These are phyloP conservation scores for Piloderma croceum DNA, from an alignment of 768 basidiomycete species.

Conservation along the genomic window DNA sequence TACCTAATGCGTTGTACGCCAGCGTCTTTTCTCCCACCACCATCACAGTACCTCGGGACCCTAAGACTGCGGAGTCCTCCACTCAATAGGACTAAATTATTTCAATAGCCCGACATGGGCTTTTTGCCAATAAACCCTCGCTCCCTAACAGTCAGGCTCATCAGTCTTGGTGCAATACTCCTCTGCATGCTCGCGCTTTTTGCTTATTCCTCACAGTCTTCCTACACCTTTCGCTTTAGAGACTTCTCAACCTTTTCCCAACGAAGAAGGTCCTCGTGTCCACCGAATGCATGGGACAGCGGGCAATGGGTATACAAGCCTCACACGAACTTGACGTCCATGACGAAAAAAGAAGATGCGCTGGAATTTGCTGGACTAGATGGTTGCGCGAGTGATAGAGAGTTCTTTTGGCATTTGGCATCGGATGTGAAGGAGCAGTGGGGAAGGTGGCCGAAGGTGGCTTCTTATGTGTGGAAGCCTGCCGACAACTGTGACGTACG, in stretches of 20 bases:
- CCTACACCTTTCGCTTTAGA: too few species aligned
- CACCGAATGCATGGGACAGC: slow-evolving; percentile 29
- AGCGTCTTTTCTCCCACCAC: too few species aligned
- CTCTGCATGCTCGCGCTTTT: slow-evolving; percentile 24
- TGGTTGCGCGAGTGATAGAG: slow-evolving; percentile 59
- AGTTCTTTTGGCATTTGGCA: slow-evolving; percentile 60
- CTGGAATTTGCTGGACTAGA: slow-evolving; percentile 50
- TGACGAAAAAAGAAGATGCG: slow-evolving; percentile 39
- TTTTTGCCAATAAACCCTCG: slow-evolving; percentile 23
- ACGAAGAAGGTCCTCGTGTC: slow-evolving; percentile 25
- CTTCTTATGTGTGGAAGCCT: slow-evolving; percentile 51
- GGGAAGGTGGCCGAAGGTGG: slow-evolving; percentile 48
- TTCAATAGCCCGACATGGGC: too few species aligned
- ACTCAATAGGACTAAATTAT: too few species aligned
- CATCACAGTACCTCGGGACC: too few species aligned
- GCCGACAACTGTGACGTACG: slow-evolving; percentile 38
- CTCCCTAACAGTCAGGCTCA: slow-evolving; percentile 16
- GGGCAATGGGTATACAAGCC: slow-evolving; percentile 40
- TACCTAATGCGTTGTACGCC: too few species aligned
- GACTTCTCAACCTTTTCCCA: slow-evolving; percentile 22
- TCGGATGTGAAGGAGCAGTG: slow-evolving; percentile 43
- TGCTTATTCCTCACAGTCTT: slow-evolving; percentile 19
- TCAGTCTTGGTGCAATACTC: slow-evolving; percentile 21
- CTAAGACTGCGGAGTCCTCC: too few species aligned
- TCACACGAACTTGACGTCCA: slow-evolving; percentile 27